Base-by-base conservation (phyloP, 176 grass and related monocot genomes). In the Raddia guianensis region DNA sequence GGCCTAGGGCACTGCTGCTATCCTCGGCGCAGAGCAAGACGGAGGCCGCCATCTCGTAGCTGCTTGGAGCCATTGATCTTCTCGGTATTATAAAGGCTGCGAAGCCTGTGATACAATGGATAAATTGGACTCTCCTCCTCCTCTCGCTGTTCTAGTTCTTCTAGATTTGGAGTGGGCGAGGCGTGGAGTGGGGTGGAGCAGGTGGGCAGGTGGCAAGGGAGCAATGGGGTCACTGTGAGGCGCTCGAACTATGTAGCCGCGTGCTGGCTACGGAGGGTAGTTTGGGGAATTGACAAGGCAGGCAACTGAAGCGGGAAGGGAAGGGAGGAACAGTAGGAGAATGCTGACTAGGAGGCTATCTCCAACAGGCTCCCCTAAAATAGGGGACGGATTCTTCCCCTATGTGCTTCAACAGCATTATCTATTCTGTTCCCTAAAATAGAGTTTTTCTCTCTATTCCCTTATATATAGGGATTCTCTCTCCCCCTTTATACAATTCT, bases 11-110 rank as follows among this genome's bases (percentile, higher is more conserved):
- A 87, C 91, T 93, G 79, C 82, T 91, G 86, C 88, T 93, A 80
- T 99, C 97, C 87, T 99, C 97, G 54, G 87, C 93, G 90, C 97
- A 99, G 53, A 99, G 85, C 46, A 99, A 78, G 84, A 90, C 86
- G 63, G 93, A 99, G 51, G 91, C 87, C 5, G 93, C 82, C 82
- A 84, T 91, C n/a, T 96, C 89, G 69, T 74, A 93, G 88, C 88
- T 87, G 88, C 88, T 87, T 9, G 82, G 80, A 49, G 87, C 83
- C 93, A 95, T 72, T 5, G 35, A 16, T 99, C 37, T 37, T 16
- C 61, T 52, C 68, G 12, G 47, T 3, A 6, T 8, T 45, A 18
- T 50, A 63, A 10, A 45, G 3, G 9, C 10, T 49, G 3, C 6
- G 13, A 40, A 45, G 3, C 6, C 10, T 49, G 60, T n/a, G 77